These are phyloP conservation scores for Fomitopsis pulvina DNA, from an alignment of 768 basidiomycete genomes.

Conservation along the genomic window DNA sequence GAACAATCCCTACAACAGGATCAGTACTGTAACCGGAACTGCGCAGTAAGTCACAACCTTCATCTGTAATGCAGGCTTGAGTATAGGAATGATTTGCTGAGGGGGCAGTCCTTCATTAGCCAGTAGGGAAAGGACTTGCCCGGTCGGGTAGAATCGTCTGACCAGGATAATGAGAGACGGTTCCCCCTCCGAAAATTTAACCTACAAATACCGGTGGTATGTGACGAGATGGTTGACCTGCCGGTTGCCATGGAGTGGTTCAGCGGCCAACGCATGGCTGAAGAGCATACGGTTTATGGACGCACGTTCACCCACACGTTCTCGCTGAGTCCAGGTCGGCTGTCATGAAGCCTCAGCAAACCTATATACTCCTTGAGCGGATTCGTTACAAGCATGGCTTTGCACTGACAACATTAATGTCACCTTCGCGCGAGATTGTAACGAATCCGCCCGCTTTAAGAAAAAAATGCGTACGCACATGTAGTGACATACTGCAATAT, in stretches of 20 bases:
- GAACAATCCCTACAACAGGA: constrained; percentile 49
- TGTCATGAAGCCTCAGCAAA: constrained; percentile 23
- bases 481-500: constrained; percentile 89
- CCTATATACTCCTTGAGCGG: constrained; percentile 5
- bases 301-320: constrained; percentile 84
- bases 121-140: constrained; percentile 79
- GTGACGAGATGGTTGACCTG: constrained; percentile 83
- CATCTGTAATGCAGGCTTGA: constrained; percentile 73
- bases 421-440: neutral
- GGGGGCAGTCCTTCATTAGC: constrained; percentile 74
- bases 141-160: constrained; percentile 85
- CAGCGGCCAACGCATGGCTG: neutral
- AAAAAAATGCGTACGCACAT: constrained; percentile 39
- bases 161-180: neutral
- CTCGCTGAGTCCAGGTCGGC: constrained; percentile 73
- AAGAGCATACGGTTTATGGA: too few species aligned
- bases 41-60: constrained; percentile 40
- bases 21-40: neutral
- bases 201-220: constrained; percentile 87
- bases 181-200: neutral
- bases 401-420: neutral
- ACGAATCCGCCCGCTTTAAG: constrained; percentile 1
- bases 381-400: neutral
- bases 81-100: constrained; percentile 63
- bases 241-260: constrained; percentile 6